phyloP scores from a whole-genome alignment of 805 yeast genomes.

The Kodamaea kakaduensis region DNA sequence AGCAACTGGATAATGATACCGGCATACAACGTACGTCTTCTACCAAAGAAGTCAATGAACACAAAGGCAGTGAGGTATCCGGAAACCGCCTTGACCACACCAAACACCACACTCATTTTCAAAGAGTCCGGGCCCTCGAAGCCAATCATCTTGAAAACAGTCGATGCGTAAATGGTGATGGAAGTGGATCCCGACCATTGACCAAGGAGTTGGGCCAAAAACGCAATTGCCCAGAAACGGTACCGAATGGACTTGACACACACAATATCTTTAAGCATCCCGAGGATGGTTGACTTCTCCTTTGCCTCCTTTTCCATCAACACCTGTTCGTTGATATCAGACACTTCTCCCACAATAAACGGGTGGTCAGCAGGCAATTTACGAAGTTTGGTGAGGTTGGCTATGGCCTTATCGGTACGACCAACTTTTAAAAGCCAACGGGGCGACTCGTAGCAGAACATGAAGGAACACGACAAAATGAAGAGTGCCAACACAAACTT shows the following conservation, averaged over 20 bases:
- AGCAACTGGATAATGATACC: conserved; percentile 45
- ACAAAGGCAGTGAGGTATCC: conserved; percentile 51
- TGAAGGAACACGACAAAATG: conserved; percentile 25
- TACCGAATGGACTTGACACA: conserved; percentile 30
- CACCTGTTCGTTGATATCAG: conserved; percentile 37
- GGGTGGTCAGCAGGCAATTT: conserved; percentile 30
- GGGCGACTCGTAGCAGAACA: conserved; percentile 33
- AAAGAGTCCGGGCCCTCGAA: conserved; percentile 16
- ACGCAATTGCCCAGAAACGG: conserved; percentile 41
- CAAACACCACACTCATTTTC: conserved; percentile 43
- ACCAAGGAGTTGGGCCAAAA: conserved; percentile 17
- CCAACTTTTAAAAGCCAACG: conserved; percentile 33
- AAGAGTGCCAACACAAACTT: conserved; percentile 36
- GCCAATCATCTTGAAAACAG: conserved; percentile 24
- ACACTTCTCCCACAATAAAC: conserved; percentile 42
- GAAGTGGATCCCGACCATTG: conserved; percentile 28
- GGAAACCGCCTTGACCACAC: conserved; percentile 48
- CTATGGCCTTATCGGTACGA: conserved; percentile 27
- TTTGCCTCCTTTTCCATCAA: conserved; percentile 23
- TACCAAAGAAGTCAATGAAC: conserved; percentile 50
- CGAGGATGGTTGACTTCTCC: conserved; percentile 9
- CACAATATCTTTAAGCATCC: conserved; percentile 30
- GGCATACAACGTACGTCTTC: conserved; percentile 40
- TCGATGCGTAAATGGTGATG: conserved; percentile 54
- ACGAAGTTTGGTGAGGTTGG: conserved; percentile 32